Evolutionary conservation across 495 filamentous ascomycete genomes (phyloP), one percentile per base, ranked within the genome.

Genomic region (Penicillium bialowiezense): DNA sequence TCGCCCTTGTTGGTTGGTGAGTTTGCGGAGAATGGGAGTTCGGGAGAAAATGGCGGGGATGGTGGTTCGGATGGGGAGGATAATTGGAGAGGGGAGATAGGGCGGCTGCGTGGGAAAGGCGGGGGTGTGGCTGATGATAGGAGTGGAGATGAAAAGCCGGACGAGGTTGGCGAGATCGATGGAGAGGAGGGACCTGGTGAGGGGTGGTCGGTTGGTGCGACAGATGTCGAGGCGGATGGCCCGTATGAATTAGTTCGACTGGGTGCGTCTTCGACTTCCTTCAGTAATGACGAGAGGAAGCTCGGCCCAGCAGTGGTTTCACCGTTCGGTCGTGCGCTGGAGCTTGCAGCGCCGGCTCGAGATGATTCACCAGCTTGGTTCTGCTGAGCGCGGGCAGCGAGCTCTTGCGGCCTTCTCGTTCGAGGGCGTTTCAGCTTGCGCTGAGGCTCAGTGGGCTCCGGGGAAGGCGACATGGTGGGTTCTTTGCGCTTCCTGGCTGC

Each of bases 391-490:
- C 66, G 53, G 12, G 71, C 68, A 13, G 72, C 72, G 15, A 76
- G 56, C 42, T 82, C 78, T 46, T 75, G 63, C 18, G 72, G 69
- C 31, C 78, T 67, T 48, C 84, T 71, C 10, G 88, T 90, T 34
- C 90, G 81, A 14, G 91, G 91, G 9, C 91, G 83, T 61, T 97
- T 97, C 17, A 93, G 73, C 61, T 87, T 89, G 26, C 88, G 79
- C 56, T 89, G 81, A 0, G 87, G 85, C 51, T 87, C 71, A 52
- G 75, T 50, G 7, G 80, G 75, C 59, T 86, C 81, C 1, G 76
- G 67, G 6, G 75, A 78, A 0, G 89, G 89, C 9, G 90, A 92
- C 15, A 83, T 69, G 10, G 86, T 89, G 0, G 77, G 76, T n/a
- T 89, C 87, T 61, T 90, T 92, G 35, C 90, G 78, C 66, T 96